Evolutionary conservation across 208 protist genomes (phyloP).

Genomic region (Spironucleus salmonicida): DNA sequence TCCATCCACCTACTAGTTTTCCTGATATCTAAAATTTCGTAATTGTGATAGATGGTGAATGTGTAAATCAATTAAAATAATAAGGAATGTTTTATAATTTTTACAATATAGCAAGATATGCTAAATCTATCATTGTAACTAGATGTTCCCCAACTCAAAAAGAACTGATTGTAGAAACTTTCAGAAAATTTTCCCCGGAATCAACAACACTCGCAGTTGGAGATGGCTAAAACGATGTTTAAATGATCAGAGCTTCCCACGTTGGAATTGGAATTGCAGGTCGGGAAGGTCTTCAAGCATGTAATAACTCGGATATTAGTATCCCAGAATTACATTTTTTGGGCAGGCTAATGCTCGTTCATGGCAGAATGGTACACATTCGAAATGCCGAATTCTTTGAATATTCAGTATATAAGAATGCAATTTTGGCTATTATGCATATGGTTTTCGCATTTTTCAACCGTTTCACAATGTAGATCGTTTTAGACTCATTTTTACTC

Average conservation of each 20-base stretch:
- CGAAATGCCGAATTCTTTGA: not conserved
- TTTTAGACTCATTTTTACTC: not conserved
- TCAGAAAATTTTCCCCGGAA: not conserved
- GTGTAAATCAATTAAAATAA: not conserved
- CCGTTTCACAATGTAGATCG: not conserved
- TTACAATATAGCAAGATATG: not conserved
- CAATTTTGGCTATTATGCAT: not conserved
- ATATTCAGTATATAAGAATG: slow-evolving; percentile 23
- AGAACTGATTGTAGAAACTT: not conserved
- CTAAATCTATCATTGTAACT: not conserved
- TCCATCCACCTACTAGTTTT: too few relatives aligned
- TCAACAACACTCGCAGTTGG: slow-evolving; percentile 28
- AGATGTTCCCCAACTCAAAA: slow-evolving; percentile 20
- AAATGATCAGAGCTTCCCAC: slow-evolving; percentile 37
- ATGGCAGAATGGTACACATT: not conserved
- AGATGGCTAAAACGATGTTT: slow-evolving; percentile 40
- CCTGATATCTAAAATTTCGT: too few relatives aligned
- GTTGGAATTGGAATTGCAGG: slow-evolving; percentile 39
- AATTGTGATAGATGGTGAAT: not conserved
- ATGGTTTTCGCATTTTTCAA: not conserved
- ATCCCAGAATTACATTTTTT: slow-evolving; percentile 24
- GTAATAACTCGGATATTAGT: slow-evolving; percentile 22
- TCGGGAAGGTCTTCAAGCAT: slow-evolving; percentile 36
- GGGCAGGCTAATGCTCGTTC: not conserved
- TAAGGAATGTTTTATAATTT: not conserved